Conservation (phyloP, 495 filamentous ascomycete genomes). For the Hyaloscypha hepaticicola region DNA sequence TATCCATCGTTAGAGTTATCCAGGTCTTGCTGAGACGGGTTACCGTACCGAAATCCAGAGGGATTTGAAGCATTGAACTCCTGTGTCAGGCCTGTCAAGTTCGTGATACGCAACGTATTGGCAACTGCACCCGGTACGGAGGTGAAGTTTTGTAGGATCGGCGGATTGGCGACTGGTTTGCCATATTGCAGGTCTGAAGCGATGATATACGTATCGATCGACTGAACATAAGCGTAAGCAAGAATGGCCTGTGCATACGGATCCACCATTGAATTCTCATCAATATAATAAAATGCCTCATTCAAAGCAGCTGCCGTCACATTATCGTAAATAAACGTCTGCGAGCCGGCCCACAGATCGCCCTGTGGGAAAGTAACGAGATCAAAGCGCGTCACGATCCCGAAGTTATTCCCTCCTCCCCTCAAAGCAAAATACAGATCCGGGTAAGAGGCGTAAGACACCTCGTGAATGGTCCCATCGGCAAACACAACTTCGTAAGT, state of each 20-base stretch:
- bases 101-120: slow-evolving; percentile 42
- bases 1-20: neutral
- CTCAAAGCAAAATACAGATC: slow-evolving; percentile 57
- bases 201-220: slow-evolving; percentile 37
- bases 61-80: slow-evolving; percentile 43
- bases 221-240: slow-evolving; percentile 38
- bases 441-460: slow-evolving; percentile 30
- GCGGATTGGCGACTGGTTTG: slow-evolving; percentile 32
- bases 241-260: slow-evolving; percentile 48
- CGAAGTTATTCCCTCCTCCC: slow-evolving; percentile 55
- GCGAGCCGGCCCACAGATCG: slow-evolving; percentile 44
- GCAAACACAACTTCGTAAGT: slow-evolving; percentile 54
- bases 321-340: slow-evolving; percentile 7
- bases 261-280: slow-evolving; percentile 37
- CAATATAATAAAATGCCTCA: slow-evolving; percentile 42
- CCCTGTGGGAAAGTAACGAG: slow-evolving; percentile 44
- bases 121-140: slow-evolving; percentile 36
- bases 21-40: neutral
- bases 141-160: slow-evolving; percentile 35
- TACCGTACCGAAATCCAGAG: slow-evolving; percentile 40
- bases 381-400: slow-evolving; percentile 55
- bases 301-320: slow-evolving; percentile 25
- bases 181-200: slow-evolving; percentile 31
- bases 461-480: slow-evolving; percentile 45
- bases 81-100: slow-evolving; percentile 43